A percentile compares a stretch with the other conserved stretches of the same genome.
Conservation (phyloP, 75 land plant species). For the Cryptomeria japonica region DNA sequence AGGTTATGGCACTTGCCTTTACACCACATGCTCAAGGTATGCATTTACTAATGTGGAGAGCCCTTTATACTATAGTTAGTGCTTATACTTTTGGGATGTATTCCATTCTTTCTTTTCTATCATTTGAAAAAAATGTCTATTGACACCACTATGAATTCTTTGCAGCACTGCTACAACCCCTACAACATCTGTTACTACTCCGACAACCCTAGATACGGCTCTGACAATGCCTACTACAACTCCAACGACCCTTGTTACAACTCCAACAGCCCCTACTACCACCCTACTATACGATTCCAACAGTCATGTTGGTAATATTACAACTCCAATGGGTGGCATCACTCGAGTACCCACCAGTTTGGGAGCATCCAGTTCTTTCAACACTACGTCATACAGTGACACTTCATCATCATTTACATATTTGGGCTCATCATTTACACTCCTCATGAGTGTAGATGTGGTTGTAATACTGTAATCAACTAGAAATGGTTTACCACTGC, state of each 20-base stretch:
- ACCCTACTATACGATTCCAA: neutral
- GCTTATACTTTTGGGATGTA: neutral
- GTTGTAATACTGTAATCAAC: neutral
- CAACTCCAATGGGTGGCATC: neutral
- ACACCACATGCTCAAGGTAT: conserved; percentile 4
- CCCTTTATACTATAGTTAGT: neutral
- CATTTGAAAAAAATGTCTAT: neutral
- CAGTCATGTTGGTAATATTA: neutral
- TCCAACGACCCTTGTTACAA: neutral
- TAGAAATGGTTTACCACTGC: neutral
- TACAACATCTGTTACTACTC: neutral
- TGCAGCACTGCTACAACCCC: conserved; percentile 4
- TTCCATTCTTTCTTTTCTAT: neutral
- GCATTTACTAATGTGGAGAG: neutral
- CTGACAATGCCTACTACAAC: neutral
- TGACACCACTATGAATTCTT: neutral
- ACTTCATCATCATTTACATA: neutral
- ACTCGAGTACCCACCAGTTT: neutral
- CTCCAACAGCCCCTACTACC: neutral
- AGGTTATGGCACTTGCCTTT: conserved; percentile 7
- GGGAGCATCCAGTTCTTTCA: neutral
- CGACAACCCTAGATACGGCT: neutral
- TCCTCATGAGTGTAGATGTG: neutral
- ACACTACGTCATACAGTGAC: neutral
- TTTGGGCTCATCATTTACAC: neutral